Evolutionary conservation across 495 filamentous ascomycete species (phyloP).

Genomic region (Margaritispora aquatica): DNA sequence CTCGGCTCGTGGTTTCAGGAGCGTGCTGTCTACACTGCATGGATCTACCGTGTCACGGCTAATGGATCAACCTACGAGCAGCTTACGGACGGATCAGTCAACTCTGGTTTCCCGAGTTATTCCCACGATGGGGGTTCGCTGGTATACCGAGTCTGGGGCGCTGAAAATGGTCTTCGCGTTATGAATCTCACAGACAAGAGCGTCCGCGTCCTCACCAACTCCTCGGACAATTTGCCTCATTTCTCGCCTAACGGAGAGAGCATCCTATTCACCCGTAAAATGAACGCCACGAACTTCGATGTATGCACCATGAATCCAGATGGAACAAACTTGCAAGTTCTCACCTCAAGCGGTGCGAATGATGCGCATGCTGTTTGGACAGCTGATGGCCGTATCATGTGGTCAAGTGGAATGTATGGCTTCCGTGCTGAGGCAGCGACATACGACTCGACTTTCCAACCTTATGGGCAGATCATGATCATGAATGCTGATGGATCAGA

Average conservation of each 20-base stretch:
- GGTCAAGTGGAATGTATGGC: constrained; percentile 16
- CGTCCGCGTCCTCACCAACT: constrained; percentile 8
- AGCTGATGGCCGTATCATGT: constrained; percentile 19
- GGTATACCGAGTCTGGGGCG: constrained; percentile 9
- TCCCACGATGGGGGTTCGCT: neutral
- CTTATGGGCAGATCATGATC: constrained; percentile 19
- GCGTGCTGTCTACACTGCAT: neutral
- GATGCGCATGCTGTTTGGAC: constrained; percentile 39
- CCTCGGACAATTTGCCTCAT: constrained; percentile 15
- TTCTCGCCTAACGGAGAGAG: constrained; percentile 17
- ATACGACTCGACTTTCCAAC: constrained; percentile 22
- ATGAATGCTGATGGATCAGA: constrained; percentile 21
- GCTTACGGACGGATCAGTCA: constrained; percentile 15
- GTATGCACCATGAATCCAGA: constrained; percentile 34
- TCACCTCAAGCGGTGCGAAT: constrained; percentile 33
- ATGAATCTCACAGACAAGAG: constrained; percentile 13
- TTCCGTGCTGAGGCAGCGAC: constrained; percentile 12
- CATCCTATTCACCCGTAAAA: constrained; percentile 20
- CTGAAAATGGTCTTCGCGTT: constrained; percentile 13
- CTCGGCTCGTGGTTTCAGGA: constrained; percentile 16
- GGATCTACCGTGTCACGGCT: constrained; percentile 9
- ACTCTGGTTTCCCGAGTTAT: constrained; percentile 19
- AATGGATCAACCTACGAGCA: constrained; percentile 7
- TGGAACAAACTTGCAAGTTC: constrained; percentile 27
- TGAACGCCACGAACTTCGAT: constrained; percentile 24